Percentiles rank a stretch among this genome's conserved stretches.
Conservation (phyloP, 1,284 basidiomycete genomes). For the Microbotryum scabiosae region DNA sequence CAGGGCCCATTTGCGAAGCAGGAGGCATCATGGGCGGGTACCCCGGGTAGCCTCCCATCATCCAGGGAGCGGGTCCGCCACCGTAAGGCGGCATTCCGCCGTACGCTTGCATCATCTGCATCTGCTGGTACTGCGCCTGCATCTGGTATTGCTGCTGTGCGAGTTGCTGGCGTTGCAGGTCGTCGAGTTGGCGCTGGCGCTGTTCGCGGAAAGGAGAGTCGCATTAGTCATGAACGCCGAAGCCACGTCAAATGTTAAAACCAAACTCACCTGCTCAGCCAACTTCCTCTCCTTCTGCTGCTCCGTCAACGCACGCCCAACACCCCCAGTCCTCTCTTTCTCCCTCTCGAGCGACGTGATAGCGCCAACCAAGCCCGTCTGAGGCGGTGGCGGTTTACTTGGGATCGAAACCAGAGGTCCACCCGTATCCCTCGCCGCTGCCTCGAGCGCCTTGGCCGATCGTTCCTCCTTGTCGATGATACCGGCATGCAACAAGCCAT, state of each 20-base stretch:
- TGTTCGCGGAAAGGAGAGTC: slow-evolving; percentile 55
- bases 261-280: slow-evolving; percentile 43
- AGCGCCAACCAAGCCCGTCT: slow-evolving; percentile 88
- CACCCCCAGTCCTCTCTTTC: slow-evolving; percentile 83
- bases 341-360: slow-evolving; percentile 93
- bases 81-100: slow-evolving; percentile 34
- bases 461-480: slow-evolving; percentile 91
- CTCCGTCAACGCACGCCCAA: slow-evolving; percentile 89
- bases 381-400: slow-evolving; percentile 86
- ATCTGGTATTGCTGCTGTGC: slow-evolving; percentile 36
- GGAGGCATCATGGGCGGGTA: slow-evolving; percentile 48
- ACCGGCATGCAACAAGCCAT: slow-evolving; percentile 81
- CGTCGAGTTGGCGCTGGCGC: slow-evolving; percentile 81
- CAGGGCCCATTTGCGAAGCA: slow-evolving; percentile 42
- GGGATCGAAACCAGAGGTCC: slow-evolving; percentile 87
- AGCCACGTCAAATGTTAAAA: neutral
- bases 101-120: slow-evolving; percentile 61
- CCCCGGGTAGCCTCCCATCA: slow-evolving; percentile 31
- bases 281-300: slow-evolving; percentile 82
- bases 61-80: slow-evolving; percentile 37
- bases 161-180: slow-evolving; percentile 76
- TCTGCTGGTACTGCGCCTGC: slow-evolving; percentile 22
- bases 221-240: neutral
- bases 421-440: slow-evolving; percentile 79
- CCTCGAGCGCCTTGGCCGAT: slow-evolving; percentile 89